A percentile compares a stretch with the other conserved stretches of the same genome.
Evolutionary conservation across 139 green algal species (phyloP).

Genomic region (Haematococcus lacustris): DNA sequence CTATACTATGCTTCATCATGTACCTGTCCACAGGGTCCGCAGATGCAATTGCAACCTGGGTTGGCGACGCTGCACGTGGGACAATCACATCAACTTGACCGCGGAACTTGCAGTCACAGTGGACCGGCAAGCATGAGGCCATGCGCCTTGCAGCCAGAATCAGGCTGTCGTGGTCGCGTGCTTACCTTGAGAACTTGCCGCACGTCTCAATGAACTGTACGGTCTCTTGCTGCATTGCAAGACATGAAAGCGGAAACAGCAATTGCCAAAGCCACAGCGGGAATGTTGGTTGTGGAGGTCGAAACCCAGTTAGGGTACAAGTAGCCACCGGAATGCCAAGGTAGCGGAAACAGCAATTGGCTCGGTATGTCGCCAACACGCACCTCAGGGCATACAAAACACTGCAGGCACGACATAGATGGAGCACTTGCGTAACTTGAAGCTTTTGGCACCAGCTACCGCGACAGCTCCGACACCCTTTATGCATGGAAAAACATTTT

Average conservation of each 20-base stretch:
- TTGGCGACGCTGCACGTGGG: background rate
- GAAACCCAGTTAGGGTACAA: background rate
- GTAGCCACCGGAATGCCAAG: too few species aligned
- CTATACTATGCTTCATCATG: too few species aligned
- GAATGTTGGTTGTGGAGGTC: background rate
- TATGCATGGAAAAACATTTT: too few species aligned
- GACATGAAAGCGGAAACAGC: background rate
- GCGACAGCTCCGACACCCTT: too few species aligned
- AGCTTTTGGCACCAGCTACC: too few species aligned
- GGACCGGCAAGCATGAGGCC: background rate
- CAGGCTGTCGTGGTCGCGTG: too few species aligned
- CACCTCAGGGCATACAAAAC: background rate
- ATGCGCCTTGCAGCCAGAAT: background rate
- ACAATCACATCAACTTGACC: background rate
- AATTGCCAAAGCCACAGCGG: background rate
- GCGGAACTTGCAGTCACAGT: background rate
- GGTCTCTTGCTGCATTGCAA: background rate
- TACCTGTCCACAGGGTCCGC: background rate
- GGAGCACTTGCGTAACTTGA: too few species aligned
- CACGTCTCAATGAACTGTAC: background rate
- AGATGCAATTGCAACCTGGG: slow-evolving; percentile 5
- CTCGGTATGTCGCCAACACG: too few species aligned
- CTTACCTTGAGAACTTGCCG: background rate
- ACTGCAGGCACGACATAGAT: background rate
- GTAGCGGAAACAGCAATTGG: too few species aligned